Evolutionary conservation across 202 grass and related monocot genomes (phyloP).

Genomic region (Cymbopogon flexuosus): DNA sequence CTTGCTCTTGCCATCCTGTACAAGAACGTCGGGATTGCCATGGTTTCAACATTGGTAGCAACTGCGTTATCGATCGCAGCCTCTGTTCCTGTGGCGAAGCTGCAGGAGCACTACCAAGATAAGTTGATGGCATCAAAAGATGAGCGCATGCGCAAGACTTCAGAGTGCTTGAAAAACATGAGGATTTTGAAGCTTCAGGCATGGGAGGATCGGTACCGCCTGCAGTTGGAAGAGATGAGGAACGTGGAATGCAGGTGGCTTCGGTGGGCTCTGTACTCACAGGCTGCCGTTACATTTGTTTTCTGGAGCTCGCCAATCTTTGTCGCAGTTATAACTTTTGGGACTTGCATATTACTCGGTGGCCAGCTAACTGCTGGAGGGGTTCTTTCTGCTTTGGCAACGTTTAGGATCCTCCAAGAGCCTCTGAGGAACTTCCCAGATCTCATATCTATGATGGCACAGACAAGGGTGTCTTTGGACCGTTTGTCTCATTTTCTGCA

Average conservation of each 20-base stretch:
- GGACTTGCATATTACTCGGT: slow-evolving; percentile 82
- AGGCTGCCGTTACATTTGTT: slow-evolving; percentile 87
- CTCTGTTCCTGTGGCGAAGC: slow-evolving; percentile 76
- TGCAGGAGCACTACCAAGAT: slow-evolving; percentile 96
- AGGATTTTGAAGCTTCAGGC: slow-evolving; percentile 91
- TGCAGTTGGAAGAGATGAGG: slow-evolving; percentile 85
- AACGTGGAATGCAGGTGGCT: slow-evolving; percentile 87
- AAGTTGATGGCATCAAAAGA: slow-evolving; percentile 90
- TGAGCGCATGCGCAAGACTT: slow-evolving; percentile 95
- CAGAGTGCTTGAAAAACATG: slow-evolving; percentile 93
- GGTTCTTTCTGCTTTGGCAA: slow-evolving; percentile 95
- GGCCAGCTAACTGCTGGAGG: slow-evolving; percentile 79
- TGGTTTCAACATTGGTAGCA: slow-evolving; percentile 60
- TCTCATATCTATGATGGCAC: slow-evolving; percentile 91
- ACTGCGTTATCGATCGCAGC: slow-evolving; percentile 73
- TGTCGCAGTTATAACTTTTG: slow-evolving; percentile 80
- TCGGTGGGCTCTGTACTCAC: slow-evolving; percentile 69
- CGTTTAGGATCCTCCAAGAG: slow-evolving; percentile 98
- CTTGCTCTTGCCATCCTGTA: slow-evolving; percentile 94
- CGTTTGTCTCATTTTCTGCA: slow-evolving; percentile 67
- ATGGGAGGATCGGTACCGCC: slow-evolving; percentile 83
- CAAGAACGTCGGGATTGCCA: slow-evolving; percentile 74
- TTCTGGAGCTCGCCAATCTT: slow-evolving; percentile 99
- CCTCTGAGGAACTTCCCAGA: slow-evolving; percentile 97
- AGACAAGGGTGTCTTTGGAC: slow-evolving; percentile 90